Evolutionary conservation across 257 asterid genomes (phyloP).

Genomic region (Nicotiana tomentosiformis): DNA sequence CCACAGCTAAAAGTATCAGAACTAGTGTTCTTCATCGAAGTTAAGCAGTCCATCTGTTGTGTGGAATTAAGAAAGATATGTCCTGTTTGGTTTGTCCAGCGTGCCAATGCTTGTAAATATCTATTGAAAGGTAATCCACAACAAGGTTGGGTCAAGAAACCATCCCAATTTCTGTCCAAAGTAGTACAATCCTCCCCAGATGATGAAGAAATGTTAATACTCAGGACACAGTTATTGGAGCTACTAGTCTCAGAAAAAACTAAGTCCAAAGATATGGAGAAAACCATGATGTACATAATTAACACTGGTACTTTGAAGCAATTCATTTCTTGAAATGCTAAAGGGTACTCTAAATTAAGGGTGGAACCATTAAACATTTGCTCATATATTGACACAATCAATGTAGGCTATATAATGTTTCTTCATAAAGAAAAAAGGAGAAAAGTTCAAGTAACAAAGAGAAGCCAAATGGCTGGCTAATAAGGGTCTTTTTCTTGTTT

Average conservation of each 20-base stretch:
- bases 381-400: not conserved
- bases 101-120: conserved; percentile 42
- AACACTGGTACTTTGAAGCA: not conserved
- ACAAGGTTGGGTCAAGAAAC: conserved; percentile 31
- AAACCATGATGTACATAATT: not conserved
- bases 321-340: conserved; percentile 22
- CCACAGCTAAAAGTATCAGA: conserved; percentile 35
- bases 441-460: not conserved
- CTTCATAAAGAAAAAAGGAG: not conserved
- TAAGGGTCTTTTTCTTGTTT: not conserved
- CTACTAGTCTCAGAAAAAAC: not conserved
- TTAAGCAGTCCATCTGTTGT: conserved; percentile 35
- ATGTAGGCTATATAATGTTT: not conserved
- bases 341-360: not conserved
- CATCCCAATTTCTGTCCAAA: conserved; percentile 39
- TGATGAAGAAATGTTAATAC: conserved; percentile 18
- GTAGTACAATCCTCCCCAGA: conserved; percentile 18
- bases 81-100: conserved; percentile 39
- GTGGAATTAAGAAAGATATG: conserved; percentile 35
- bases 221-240: conserved; percentile 35
- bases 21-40: conserved; percentile 11
- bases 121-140: conserved; percentile 27
- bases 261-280: conserved; percentile 7
- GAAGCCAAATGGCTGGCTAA: not conserved
- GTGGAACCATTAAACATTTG: not conserved